These are phyloP conservation scores for Acer campestre DNA, from an alignment of 345 rosid species.

Conservation along the genomic window DNA sequence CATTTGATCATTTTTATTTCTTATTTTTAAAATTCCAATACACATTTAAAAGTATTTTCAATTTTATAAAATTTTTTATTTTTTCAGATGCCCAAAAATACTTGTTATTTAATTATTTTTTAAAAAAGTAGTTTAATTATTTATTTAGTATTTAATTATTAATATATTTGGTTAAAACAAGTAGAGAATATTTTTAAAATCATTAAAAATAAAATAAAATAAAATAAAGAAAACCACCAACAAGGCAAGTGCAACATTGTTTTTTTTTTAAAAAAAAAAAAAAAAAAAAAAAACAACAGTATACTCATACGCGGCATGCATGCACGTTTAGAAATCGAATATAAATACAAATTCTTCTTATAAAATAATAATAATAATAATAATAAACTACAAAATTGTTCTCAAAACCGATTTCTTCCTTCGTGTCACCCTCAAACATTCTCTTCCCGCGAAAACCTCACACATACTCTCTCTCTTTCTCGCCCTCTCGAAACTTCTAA, in stretches of 20 bases:
- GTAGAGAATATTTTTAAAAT: neutral
- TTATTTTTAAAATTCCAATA: too few relatives aligned
- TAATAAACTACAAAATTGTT: neutral
- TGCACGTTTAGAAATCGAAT: conserved; percentile 13
- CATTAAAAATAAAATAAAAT: neutral
- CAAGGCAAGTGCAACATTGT: too few relatives aligned
- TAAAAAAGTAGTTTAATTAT: too few relatives aligned
- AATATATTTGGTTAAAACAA: too few relatives aligned
- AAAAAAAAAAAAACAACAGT: too few relatives aligned
- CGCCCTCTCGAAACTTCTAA: conserved; percentile 14
- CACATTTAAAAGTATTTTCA: neutral
- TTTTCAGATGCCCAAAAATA: too few relatives aligned
- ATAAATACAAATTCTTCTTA: neutral
- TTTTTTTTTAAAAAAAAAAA: too few relatives aligned
- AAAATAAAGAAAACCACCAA: neutral
- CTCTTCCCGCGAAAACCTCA: conserved; percentile 72
- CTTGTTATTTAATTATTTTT: too few relatives aligned
- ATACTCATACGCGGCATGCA: conserved; percentile 10
- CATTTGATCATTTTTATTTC: too few relatives aligned
- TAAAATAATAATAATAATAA: too few relatives aligned
- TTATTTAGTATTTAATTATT: too few relatives aligned
- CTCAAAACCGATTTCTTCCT: neutral
- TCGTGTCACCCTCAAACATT: conserved; percentile 30
- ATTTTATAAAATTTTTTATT: too few relatives aligned
- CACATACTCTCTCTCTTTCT: conserved; percentile 16